Evolutionary conservation across 2,329 filamentous ascomycete species (phyloP).

Genomic region (Fusarium brachygibbosum): DNA sequence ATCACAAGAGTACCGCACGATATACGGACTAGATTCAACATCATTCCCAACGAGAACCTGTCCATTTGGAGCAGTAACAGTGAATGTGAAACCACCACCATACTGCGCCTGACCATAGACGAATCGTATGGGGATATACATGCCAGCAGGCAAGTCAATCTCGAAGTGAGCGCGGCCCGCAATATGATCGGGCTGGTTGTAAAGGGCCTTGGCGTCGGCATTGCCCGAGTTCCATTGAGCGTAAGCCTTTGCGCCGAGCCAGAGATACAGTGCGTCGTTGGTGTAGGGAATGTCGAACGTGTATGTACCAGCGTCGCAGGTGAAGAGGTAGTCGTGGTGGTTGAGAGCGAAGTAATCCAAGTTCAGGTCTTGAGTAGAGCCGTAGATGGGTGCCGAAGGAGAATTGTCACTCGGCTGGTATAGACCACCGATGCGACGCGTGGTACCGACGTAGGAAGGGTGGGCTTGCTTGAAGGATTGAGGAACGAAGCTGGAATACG

Average conservation of each 20-base stretch:
- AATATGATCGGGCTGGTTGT: constrained; percentile 14
- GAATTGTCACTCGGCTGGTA: not conserved
- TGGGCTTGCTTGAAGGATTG: not conserved
- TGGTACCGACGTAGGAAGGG: not conserved
- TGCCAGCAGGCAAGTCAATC: fast-evolving
- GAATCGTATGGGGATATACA: not conserved
- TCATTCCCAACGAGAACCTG: not conserved
- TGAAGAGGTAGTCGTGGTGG: constrained; percentile 8
- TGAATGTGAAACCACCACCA: constrained; percentile 4
- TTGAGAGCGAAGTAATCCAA: constrained; percentile 8
- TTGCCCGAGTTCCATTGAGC: not conserved
- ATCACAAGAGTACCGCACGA: constrained; percentile 6
- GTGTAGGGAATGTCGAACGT: constrained; percentile 13
- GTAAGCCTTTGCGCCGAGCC: not conserved
- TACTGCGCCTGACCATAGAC: constrained; percentile 11
- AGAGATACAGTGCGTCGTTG: constrained; percentile 13
- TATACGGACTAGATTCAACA: not conserved
- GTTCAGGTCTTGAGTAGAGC: fast-evolving
- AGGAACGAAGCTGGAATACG: constrained; percentile 8
- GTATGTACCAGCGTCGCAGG: constrained; percentile 13
- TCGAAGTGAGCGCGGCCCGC: not conserved
- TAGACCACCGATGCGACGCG: not conserved
- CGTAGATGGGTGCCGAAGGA: not conserved
- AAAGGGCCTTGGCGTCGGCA: constrained; percentile 7
- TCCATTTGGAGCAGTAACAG: not conserved